Evolutionary conservation across 2,329 filamentous ascomycete species (phyloP), one percentile per base, ranked within the genome.

Genomic region (Diplodia seriata): DNA sequence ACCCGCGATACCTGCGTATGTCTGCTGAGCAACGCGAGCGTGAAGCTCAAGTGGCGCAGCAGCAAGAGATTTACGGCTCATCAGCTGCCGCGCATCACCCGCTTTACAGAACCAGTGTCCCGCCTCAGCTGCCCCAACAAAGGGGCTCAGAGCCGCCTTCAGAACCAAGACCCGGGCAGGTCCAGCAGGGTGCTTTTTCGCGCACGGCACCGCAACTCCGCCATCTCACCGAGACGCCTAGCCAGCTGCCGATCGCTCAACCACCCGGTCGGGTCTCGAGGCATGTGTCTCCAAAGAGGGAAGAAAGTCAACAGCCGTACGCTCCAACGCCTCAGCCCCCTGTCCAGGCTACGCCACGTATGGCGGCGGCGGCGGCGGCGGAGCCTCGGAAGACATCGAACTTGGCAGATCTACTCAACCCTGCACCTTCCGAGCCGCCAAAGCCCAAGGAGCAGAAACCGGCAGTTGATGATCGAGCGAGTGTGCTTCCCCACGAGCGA

Each of bases 361-460:
- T 38, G 36, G 36, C 36, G 36, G 51, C 68, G 36, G 43, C 65
- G 8, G 76, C 76, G 64, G 74, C 77, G 69, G 70, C 73, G 15
- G 66, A 73, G n/a, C 67, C 70, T 20, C 68, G 59, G 2, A 75
- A 75, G 54, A 79, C 76, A 66, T 79, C 77, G 7, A 79, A 79
- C 61, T 49, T 80, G 15, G 71, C 79, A 66, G 78, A 76, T 3
- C 66, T 80, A 18, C 73, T 80, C 15, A 80, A 80, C 67, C 62
- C 69, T 38, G 76, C 55, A 40, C 47, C 65, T 20, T 67, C 55
- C 4, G 65, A 67, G 26, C 65, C 65, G 18, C 12, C 65, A 14
- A 62, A 62, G 49, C 55, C 47, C 12, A 59, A 62, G 20, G 65
- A 67, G 14, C 65, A 47, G 36, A 67, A 67, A 31, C 18, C 59